Evolutionary conservation across 495 filamentous ascomycete genomes (phyloP), one percentile per base, ranked within the genome.

Genomic region (Penicillium ucsense): DNA sequence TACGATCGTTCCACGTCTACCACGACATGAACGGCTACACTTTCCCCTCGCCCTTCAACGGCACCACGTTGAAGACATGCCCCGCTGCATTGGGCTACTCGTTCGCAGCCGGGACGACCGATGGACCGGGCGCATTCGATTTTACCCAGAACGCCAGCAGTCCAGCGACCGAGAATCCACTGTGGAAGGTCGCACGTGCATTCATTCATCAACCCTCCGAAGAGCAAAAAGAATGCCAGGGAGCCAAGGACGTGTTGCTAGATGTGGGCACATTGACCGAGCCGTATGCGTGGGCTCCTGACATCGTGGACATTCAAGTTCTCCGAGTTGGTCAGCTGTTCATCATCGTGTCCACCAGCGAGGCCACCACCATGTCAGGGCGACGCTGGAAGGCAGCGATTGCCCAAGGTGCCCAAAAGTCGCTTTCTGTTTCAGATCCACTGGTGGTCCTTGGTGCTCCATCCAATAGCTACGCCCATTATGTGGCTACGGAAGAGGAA

Each of bases 381-480:
- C 76, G 91, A 10, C 83, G 92, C 9, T 98, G 92, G 92, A 87
- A 84, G 61, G 78, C 82, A 34, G 84, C 88, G n/a, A 77, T 96
- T 20, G 72, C 78, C 27, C 64, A 72, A n/a, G 74, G 73, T 20
- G 68, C 75, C 0, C 65, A 73, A 6, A 49, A 65, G 2, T 61
- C 72, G 0, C 72, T 84, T 6, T 70, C 47, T 12, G 57, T 75
- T 59, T 39, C 61, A 53, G 60, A 76, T 1, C 88, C 89, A 3
- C 65, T 88, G 11, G 85, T 94, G 7, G 87, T 96, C 27, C 71
- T 98, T 9, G 92, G 92, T n/a, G 89, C 87, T 1, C 92, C 91
- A 4, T 87, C 90, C 6, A 98, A 98, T 65, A 89, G 78, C 55
- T 98, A 98, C 63, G 89, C 92, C 9, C 92, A 98, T 62, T 98